These are phyloP conservation scores for Podospora conica DNA, from an alignment of 495 filamentous ascomycete species.

Conservation along the genomic window DNA sequence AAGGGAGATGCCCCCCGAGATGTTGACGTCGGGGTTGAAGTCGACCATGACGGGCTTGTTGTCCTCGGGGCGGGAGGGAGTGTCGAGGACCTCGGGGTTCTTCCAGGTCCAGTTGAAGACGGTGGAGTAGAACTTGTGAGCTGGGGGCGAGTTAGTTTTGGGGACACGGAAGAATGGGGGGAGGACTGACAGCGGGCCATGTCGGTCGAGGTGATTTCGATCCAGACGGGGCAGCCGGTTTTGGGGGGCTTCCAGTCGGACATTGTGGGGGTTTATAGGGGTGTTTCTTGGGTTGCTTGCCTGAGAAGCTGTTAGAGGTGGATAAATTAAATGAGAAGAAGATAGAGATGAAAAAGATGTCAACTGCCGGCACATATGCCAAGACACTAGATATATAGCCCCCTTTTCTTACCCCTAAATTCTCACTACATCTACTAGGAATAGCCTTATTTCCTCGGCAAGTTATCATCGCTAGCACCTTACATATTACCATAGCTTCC, in stretches of 20 bases:
- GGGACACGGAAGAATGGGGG: too few relatives aligned
- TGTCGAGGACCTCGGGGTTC: neutral
- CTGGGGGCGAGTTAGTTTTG: neutral
- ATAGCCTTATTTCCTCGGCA: too few relatives aligned
- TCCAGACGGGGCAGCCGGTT: constrained; percentile 11
- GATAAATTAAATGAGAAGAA: neutral
- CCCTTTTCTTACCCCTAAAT: too few relatives aligned
- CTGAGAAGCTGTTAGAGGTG: neutral
- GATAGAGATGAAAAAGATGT: too few relatives aligned
- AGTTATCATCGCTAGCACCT: too few relatives aligned
- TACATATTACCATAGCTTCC: too few relatives aligned
- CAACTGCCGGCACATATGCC: too few relatives aligned
- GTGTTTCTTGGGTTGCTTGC: neutral
- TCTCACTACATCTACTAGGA: too few relatives aligned
- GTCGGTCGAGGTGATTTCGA: constrained; percentile 12
- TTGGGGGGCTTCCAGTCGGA: constrained; percentile 14
- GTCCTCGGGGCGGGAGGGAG: neutral
- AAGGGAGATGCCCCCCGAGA: constrained; percentile 9
- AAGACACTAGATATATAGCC: too few relatives aligned
- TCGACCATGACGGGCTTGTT: constrained; percentile 6
- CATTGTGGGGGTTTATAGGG: neutral
- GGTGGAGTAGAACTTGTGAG: constrained; percentile 16
- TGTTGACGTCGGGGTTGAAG: constrained; percentile 14
- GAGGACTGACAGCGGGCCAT: constrained; percentile 2
- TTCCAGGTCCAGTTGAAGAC: constrained; percentile 19